Percentiles rank a stretch among this genome's conserved stretches.
phyloP scores from a whole-genome alignment of 352 stramenopile genomes.

The Pythium rishiriense region DNA sequence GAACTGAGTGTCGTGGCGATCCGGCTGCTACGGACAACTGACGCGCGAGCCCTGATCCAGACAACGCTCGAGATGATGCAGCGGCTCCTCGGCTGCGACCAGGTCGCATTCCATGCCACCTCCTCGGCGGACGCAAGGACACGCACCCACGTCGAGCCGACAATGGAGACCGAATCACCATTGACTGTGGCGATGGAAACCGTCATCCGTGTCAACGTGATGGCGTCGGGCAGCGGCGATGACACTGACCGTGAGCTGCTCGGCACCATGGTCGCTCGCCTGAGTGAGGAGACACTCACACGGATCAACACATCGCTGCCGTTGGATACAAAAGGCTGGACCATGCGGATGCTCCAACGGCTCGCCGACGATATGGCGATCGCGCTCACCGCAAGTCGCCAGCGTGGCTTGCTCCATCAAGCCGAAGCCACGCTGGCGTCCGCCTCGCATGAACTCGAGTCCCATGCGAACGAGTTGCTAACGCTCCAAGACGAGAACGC shows the following conservation, averaged over 20 bases:
- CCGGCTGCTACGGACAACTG: not conserved
- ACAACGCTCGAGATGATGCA: constrained; percentile 6
- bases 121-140: not conserved
- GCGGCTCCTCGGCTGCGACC: constrained; percentile 7
- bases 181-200: constrained; percentile 16
- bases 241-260: not conserved
- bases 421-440: not conserved
- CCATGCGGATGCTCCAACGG: constrained; percentile 5
- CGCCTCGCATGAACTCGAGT: constrained; percentile 3
- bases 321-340: not conserved
- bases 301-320: not conserved
- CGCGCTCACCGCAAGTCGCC: not conserved
- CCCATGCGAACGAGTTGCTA: constrained; percentile 1
- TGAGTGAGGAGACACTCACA: constrained; percentile 8
- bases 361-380: constrained; percentile 8
- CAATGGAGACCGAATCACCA: not conserved
- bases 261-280: constrained; percentile 16
- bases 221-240: not conserved
- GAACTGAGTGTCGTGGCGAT: constrained; percentile 8
- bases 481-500: not conserved
- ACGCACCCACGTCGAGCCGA: not conserved
- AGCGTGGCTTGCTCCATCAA: constrained; percentile 1
- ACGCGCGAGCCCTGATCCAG: constrained; percentile 18
- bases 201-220: constrained; percentile 12
- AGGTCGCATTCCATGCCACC: constrained; percentile 12